A percentile compares a stretch with the other conserved stretches of the same genome.
Conservation (phyloP, 192 early-diverging fungal species). For the Entrophospora sp. region DNA sequence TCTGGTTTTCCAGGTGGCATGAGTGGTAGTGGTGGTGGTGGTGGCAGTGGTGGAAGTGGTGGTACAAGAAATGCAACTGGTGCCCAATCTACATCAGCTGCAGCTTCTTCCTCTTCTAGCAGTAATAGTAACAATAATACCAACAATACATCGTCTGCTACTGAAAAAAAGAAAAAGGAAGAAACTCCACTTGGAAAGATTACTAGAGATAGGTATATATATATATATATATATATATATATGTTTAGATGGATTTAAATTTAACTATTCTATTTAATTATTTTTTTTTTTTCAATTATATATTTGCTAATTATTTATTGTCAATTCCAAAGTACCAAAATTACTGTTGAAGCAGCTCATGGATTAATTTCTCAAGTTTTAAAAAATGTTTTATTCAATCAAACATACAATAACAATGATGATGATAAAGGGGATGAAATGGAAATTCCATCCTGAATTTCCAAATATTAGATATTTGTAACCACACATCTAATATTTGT, state of each 20-base stretch:
- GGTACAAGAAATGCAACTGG: not conserved
- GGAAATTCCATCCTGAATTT: too few species aligned
- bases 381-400: constrained; percentile 76
- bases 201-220: constrained; percentile 54
- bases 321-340: constrained; percentile 50
- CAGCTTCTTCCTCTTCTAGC: not conserved
- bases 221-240: not conserved
- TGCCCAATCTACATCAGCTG: not conserved
- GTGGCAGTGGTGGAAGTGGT: not conserved
- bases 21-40: constrained; percentile 29
- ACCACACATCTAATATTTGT: too few species aligned
- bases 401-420: too few species aligned
- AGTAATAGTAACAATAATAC: not conserved
- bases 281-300: too few species aligned
- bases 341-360: constrained; percentile 69
- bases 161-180: constrained; percentile 51
- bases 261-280: not conserved
- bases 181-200: constrained; percentile 60
- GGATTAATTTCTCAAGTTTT: constrained; percentile 75
- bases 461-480: too few species aligned
- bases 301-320: too few species aligned
- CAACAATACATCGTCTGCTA: constrained; percentile 2
- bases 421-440: too few species aligned
- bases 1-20: constrained; percentile 29
- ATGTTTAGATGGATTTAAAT: not conserved